Percentiles rank a stretch among this genome's conserved stretches.
Evolutionary conservation across 768 basidiomycete species (phyloP).

Genomic region (Trametes coccinea): DNA sequence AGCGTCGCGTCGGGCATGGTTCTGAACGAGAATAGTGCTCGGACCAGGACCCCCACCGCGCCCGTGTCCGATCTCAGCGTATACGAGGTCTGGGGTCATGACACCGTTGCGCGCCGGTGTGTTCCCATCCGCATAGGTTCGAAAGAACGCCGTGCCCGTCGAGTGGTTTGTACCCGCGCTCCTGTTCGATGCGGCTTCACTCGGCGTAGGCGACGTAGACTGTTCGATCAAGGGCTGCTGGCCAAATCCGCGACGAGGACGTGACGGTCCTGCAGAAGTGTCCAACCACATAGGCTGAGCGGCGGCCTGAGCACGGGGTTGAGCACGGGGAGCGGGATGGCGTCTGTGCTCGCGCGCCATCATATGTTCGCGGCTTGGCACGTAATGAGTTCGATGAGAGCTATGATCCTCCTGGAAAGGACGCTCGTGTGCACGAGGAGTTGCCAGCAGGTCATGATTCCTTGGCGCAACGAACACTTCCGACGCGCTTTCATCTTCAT

Average conservation of each 20-base stretch:
- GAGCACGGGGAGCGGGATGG: slow-evolving; percentile 22
- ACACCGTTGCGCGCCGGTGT: slow-evolving; percentile 45
- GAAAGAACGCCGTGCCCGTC: slow-evolving; percentile 61
- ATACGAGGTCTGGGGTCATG: slow-evolving; percentile 71
- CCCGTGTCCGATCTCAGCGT: slow-evolving; percentile 76
- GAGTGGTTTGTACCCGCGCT: slow-evolving; percentile 55
- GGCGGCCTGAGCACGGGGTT: slow-evolving; percentile 16
- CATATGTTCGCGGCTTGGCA: slow-evolving; percentile 18
- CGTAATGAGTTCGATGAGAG: background rate
- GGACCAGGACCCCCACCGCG: slow-evolving; percentile 45
- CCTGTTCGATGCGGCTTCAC: slow-evolving; percentile 57
- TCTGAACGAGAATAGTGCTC: slow-evolving; percentile 20
- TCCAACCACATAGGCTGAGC: slow-evolving; percentile 19
- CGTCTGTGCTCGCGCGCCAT: slow-evolving; percentile 26
- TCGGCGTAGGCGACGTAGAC: slow-evolving; percentile 53
- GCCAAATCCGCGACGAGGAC: slow-evolving; percentile 60
- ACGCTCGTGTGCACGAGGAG: slow-evolving; percentile 9
- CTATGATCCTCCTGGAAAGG: background rate
- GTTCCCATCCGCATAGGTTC: slow-evolving; percentile 50
- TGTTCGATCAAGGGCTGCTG: slow-evolving; percentile 61
- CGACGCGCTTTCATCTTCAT: slow-evolving; percentile 20
- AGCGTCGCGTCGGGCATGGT: slow-evolving; percentile 7
- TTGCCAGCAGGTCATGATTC: slow-evolving; percentile 4
- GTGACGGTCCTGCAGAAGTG: slow-evolving; percentile 30
- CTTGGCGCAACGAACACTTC: slow-evolving; percentile 13